Conservation (phyloP, 1,284 basidiomycete species). For the Schizophyllum amplum region DNA sequence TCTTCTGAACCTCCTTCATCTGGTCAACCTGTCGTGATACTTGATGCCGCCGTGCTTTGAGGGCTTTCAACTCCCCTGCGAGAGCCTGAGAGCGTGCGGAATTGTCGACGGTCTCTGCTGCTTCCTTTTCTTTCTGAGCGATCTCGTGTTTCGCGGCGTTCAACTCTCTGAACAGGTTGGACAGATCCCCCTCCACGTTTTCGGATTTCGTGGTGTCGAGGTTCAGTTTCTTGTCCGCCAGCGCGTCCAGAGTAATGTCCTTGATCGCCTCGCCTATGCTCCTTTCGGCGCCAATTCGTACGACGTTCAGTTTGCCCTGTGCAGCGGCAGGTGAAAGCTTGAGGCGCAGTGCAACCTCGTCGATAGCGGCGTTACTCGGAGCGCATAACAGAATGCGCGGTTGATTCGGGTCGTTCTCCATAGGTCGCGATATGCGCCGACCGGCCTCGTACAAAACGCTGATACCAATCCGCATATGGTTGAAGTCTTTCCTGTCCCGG, state of each 20-base stretch:
- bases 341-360: conserved; percentile 90
- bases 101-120: conserved; percentile 57
- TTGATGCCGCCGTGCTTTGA: conserved; percentile 56
- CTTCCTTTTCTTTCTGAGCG: conserved; percentile 46
- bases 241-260: conserved; percentile 81
- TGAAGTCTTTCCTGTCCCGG: conserved; percentile 98
- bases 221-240: conserved; percentile 76
- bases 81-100: conserved; percentile 38
- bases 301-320: conserved; percentile 65
- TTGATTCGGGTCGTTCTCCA: conserved; percentile 1
- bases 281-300: conserved; percentile 80
- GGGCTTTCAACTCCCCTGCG: conserved; percentile 60
- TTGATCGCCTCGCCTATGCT: conserved; percentile 79
- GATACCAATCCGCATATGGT: conserved; percentile 96
- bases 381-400: conserved; percentile 84
- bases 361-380: conserved; percentile 97
- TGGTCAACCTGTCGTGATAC: conserved; percentile 70
- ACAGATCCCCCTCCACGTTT: conserved; percentile 51
- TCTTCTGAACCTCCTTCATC: conserved; percentile 69
- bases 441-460: conserved; percentile 53
- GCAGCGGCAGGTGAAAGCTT: conserved; percentile 58
- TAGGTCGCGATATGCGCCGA: conserved; percentile 36
- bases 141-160: conserved; percentile 28
- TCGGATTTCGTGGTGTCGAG: conserved; percentile 30
- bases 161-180: conserved; percentile 55